Evolutionary conservation across 495 filamentous ascomycete species (phyloP), one percentile per base, ranked within the genome.

Genomic region (Aspergillus wentii): DNA sequence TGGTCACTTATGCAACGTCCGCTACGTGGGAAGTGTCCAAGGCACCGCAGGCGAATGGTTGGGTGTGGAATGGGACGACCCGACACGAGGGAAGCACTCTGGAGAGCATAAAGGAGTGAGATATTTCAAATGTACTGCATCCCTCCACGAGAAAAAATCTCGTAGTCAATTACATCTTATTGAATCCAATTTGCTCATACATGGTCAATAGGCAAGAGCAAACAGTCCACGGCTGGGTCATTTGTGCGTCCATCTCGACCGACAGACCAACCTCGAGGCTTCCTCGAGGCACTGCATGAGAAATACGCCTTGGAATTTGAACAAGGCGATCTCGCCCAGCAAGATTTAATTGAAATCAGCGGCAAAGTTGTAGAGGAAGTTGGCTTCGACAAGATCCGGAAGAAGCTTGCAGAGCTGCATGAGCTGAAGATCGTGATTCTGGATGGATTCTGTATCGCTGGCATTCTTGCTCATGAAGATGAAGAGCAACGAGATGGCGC

Each of bases 31-130:
- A 32, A 54, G 66, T 25, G 79, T 98, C 13, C 69, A 76, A 35
- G 85, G 83, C 25, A 92, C 88, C 14, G 66, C 74, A 15, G 88
- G 87, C 20, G 71, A 75, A 51, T 97, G 92, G 94, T 68, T 98
- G 14, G 92, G 92, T 17, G 88, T 97, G 14, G 92, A 98, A 71
- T 98, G 94, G 94, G 92, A 97, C 62, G 84, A 95, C 51, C 68
- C 78, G 37, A 68, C 64, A 27, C 69, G 88, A 51, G 94, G 92
- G 20, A 97, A 95, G 66, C 89, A 98, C 64, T 76, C 87, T 42
- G 92, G 94, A 8, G 78, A 81, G 39, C 78, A 91, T 65, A 78
- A 78, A 17, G 88, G 85, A 33, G 67, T 76, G 45, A 78, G 73
- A 39, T 96, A 97, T 56, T 97, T 97, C 50, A 70, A 73, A 48